Conservation (phyloP, 106 monocot species). For the Xerophyta viscosa region DNA sequence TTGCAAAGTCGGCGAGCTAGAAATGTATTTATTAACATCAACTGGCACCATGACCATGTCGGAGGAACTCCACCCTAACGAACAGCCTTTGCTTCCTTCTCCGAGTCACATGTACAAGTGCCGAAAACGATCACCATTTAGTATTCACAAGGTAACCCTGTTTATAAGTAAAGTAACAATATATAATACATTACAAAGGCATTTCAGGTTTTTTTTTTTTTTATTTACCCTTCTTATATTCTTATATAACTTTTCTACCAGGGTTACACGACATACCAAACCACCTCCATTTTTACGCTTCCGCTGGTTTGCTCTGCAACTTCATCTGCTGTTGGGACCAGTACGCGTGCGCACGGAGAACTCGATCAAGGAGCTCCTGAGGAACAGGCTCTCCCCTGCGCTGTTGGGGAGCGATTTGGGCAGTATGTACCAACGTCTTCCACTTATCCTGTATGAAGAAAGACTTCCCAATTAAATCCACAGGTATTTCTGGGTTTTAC, state of each 20-base stretch:
- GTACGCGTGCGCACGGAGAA: constrained; percentile 36
- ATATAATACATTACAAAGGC: constrained; percentile 12
- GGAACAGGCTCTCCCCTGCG: constrained; percentile 55
- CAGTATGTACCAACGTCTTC: constrained; percentile 58
- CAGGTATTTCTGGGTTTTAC: not conserved
- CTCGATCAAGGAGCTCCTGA: constrained; percentile 43
- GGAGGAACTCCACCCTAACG: no score
- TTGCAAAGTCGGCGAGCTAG: no score
- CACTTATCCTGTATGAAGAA: constrained; percentile 36
- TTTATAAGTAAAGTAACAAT: not conserved
- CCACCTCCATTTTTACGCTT: constrained; percentile 1
- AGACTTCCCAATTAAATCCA: not conserved
- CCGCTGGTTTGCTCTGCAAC: constrained; percentile 17
- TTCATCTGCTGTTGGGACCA: constrained; percentile 47
- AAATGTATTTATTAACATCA: no score
- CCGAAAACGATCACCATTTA: not conserved
- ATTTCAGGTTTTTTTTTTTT: not conserved
- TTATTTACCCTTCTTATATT: not conserved
- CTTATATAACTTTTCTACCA: not conserved
- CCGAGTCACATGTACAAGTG: not conserved
- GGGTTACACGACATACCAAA: not conserved
- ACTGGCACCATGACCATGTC: no score
- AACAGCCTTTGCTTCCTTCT: not conserved
- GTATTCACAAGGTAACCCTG: not conserved
- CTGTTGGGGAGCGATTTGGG: constrained; percentile 48